phyloP scores from a whole-genome alignment of 257 asterid species.

The Gentiana macrophylla region DNA sequence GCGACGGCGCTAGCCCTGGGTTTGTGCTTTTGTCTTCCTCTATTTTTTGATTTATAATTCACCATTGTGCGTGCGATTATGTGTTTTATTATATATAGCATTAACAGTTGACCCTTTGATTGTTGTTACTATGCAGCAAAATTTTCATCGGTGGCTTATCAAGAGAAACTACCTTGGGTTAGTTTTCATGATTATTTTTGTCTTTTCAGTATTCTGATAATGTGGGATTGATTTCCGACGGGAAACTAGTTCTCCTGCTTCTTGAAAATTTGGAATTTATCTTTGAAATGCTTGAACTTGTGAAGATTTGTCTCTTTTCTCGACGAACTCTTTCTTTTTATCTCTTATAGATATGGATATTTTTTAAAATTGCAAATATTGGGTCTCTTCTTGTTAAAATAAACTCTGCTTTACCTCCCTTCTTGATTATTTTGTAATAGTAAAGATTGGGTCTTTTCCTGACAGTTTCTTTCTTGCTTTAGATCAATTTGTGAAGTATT shows the following conservation, averaged over 20 bases:
- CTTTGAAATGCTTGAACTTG: background rate
- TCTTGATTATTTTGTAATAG: too few species aligned
- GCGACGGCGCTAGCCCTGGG: conserved; percentile 98
- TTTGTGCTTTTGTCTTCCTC: conserved; percentile 16
- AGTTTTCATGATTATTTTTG: background rate
- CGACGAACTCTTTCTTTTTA: too few species aligned
- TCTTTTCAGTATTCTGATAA: background rate
- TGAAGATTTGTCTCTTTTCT: too few species aligned
- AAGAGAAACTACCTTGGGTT: conserved; percentile 73
- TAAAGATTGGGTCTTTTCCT: too few species aligned
- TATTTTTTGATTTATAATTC: conserved; percentile 1
- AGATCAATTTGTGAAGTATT: conserved; percentile 87
- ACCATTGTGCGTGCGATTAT: background rate
- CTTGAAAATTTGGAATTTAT: background rate
- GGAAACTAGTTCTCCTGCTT: background rate
- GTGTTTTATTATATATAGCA: background rate
- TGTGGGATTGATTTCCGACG: background rate
- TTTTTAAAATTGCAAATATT: too few species aligned
- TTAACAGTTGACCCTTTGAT: background rate
- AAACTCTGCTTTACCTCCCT: too few species aligned
- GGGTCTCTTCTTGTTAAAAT: too few species aligned
- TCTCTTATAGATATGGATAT: too few species aligned
- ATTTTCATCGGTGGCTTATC: conserved; percentile 92
- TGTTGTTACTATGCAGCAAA: conserved; percentile 34
- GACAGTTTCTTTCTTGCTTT: background rate